These are phyloP conservation scores for Ascoidea rubescens DNA, from an alignment of 805 yeast genomes.

Conservation along the genomic window DNA sequence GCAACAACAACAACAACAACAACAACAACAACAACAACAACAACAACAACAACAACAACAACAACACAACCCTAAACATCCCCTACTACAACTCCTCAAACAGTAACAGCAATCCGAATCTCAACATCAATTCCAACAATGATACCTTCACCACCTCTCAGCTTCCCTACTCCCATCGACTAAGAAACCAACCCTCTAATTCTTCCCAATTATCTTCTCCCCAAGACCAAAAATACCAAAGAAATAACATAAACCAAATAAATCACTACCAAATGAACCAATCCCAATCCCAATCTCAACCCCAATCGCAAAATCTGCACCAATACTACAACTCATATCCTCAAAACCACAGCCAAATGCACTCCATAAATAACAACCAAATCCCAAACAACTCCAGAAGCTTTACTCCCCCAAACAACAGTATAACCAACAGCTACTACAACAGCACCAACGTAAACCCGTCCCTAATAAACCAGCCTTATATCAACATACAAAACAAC, in stretches of 20 bases:
- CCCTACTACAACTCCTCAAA: neutral
- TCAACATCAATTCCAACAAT: neutral
- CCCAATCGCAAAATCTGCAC: neutral
- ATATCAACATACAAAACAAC: too few species aligned
- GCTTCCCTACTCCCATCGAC: too few species aligned
- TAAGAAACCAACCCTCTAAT: too few species aligned
- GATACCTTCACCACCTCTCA: neutral
- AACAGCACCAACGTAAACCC: constrained; percentile 1
- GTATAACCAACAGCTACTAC: constrained; percentile 1
- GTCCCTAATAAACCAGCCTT: too few species aligned
- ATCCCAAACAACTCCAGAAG: too few species aligned
- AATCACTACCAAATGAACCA: too few species aligned
- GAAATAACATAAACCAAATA: too few species aligned
- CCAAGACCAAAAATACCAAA: too few species aligned
- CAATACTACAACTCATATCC: neutral
- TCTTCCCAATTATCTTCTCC: too few species aligned
- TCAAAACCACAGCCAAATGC: constrained; percentile 1
- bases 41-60: constrained; percentile 2
- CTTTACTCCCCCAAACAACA: constrained; percentile 5
- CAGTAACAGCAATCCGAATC: neutral
- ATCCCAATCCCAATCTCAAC: neutral
- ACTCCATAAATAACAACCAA: constrained; percentile 1
- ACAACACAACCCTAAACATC: neutral
- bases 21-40: neutral
- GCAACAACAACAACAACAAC: constrained; percentile 4